Evolutionary conservation across 1,284 basidiomycete genomes (phyloP).

Genomic region (Cryptococcus neoformans): DNA sequence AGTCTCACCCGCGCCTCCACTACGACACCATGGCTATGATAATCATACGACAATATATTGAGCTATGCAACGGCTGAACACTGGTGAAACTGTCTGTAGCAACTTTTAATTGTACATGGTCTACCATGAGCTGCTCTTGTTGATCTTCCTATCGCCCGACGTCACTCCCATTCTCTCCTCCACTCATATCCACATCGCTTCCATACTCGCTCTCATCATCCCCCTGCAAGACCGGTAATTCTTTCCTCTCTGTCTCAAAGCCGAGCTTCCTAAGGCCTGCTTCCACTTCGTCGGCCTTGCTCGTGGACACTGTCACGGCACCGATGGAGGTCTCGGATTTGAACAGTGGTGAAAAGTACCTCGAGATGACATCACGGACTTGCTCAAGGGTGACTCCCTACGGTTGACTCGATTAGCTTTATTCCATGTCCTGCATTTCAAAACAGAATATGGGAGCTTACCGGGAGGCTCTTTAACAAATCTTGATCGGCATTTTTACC

Average conservation of each 20-base stretch:
- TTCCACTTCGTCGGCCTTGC: conserved; percentile 71
- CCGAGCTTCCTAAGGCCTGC: conserved; percentile 64
- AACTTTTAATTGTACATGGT: no score
- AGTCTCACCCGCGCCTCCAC: no score
- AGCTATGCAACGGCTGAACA: no score
- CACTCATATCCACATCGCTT: conserved; percentile 9
- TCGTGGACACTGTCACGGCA: conserved; percentile 76
- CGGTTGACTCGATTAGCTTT: not conserved
- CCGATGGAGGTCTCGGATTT: conserved; percentile 71
- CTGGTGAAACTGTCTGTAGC: no score
- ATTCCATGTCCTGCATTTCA: not conserved
- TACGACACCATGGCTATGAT: no score
- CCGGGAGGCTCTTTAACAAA: conserved; percentile 65
- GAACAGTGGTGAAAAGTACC: conserved; percentile 86
- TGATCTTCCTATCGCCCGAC: not conserved
- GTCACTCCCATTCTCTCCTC: conserved; percentile 11
- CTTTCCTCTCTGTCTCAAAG: conserved; percentile 72
- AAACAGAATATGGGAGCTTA: conserved; percentile 8
- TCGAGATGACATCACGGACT: conserved; percentile 64
- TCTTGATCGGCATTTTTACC: conserved; percentile 68
- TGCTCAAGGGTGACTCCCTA: conserved; percentile 72
- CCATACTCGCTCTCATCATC: conserved; percentile 23
- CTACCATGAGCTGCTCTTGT: no score
- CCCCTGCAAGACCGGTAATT: conserved; percentile 41
- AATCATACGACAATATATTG: no score